phyloP scores from a whole-genome alignment of 345 rosid species.

The Anacardium occidentale region DNA sequence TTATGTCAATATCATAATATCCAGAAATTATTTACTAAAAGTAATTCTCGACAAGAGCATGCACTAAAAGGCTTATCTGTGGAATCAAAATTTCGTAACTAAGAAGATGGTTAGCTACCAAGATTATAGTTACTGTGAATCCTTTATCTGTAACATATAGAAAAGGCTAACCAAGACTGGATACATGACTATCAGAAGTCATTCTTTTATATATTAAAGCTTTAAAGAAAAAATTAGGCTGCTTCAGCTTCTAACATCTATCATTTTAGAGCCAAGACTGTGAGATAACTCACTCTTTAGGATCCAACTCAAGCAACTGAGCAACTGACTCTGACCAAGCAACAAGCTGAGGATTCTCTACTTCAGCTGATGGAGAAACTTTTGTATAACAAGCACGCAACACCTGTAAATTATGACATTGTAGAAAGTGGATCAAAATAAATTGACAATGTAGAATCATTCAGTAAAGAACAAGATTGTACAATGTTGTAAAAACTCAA shows the following conservation, averaged over 20 bases:
- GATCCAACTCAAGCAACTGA: conserved; percentile 73
- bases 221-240: background rate
- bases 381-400: conserved; percentile 83
- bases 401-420: conserved; percentile 45
- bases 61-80: background rate
- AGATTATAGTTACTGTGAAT: background rate
- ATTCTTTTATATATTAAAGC: background rate
- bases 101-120: background rate
- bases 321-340: conserved; percentile 94
- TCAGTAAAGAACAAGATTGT: background rate
- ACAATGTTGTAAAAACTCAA: background rate
- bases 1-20: background rate
- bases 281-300: conserved; percentile 67
- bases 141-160: background rate
- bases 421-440: background rate
- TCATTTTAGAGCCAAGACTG: conserved; percentile 1
- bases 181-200: background rate
- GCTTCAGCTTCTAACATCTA: background rate
- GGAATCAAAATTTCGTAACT: background rate
- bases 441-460: background rate
- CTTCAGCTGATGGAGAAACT: conserved; percentile 82
- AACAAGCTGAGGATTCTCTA: conserved; percentile 88
- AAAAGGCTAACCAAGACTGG: background rate
- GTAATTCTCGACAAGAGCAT: background rate
- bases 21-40: background rate